Evolutionary conservation across 2,329 filamentous ascomycete genomes (phyloP), one percentile per base, ranked within the genome.

Genomic region (Sphaerostilbella broomeana): DNA sequence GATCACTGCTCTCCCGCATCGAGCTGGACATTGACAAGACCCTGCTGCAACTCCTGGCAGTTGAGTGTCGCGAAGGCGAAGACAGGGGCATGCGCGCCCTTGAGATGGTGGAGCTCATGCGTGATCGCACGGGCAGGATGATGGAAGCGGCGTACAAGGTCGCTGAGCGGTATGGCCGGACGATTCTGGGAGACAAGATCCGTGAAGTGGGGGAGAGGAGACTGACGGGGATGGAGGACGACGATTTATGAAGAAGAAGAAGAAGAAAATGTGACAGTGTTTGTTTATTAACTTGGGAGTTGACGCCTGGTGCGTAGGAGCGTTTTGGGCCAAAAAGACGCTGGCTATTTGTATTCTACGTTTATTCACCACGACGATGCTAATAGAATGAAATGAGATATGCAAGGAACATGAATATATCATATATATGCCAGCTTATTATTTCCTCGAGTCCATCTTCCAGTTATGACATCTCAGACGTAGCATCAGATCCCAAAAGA

Each of bases 51-150:
- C 74, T 97, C 58, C 70, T 98, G 55, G 89, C 86, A 3, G 69
- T 83, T 6, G 92, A 97, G 67, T 98, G 92, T 59, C 79, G 88
- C 44, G 86, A 92, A 50, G 87, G 88, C 30, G 92, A 98, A 60
- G 89, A 97, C 47, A 74, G 84, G 20, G 90, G 89, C 5, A 95
- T 95, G 87, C 87, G 90, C 50, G 90, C 90, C 1, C 68, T 98
- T 24, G 94, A 98, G 64, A 75, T 97, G 53, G 92, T 94, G 20
- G 72, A 76, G 46, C 69, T 98, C 54, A 85, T 98, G 81, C 76
- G 75, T 30, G 89, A 97, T 64, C 72, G 79, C 31, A 84, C 78
- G 44, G 90, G 90, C 13, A 82, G 84, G 59, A 95, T 95, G 86
- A 63, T 95, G 42, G 88, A 95, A 59, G 85, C 90, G 4, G 92